These are phyloP conservation scores for Daldinia decipiens DNA, from an alignment of 495 filamentous ascomycete genomes.

Conservation along the genomic window DNA sequence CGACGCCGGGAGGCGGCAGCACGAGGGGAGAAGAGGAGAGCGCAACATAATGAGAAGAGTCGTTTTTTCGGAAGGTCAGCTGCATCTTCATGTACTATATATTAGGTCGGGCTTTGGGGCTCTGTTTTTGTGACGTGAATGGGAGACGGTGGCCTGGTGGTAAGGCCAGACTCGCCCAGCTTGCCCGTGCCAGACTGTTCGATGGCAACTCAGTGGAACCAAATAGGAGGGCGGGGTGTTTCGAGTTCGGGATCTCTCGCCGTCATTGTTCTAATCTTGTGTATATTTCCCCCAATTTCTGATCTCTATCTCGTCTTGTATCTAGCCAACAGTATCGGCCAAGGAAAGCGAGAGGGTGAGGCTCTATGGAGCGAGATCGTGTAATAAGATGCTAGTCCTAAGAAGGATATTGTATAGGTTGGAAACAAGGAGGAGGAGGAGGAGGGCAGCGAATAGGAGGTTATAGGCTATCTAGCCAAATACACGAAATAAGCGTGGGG, in stretches of 20 bases:
- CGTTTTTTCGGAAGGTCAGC: slow-evolving; percentile 25
- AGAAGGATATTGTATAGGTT: slow-evolving; percentile 35
- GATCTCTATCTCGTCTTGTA: slow-evolving; percentile 34
- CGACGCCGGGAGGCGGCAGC: slow-evolving; percentile 46
- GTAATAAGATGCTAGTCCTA: slow-evolving; percentile 39
- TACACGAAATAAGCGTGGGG: slow-evolving; percentile 17
- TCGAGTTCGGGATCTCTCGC: slow-evolving; percentile 32
- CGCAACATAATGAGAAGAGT: slow-evolving; percentile 40
- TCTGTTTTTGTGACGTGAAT: slow-evolving; percentile 29
- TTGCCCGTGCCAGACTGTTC: slow-evolving; percentile 26
- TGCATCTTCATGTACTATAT: slow-evolving; percentile 46
- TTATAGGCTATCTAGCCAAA: slow-evolving; percentile 32
- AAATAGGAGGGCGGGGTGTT: slow-evolving; percentile 35
- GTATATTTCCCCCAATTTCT: slow-evolving; percentile 40
- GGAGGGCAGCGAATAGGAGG: slow-evolving; percentile 4
- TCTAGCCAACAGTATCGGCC: slow-evolving; percentile 30
- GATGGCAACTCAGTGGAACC: slow-evolving; percentile 38
- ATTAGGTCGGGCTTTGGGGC: slow-evolving; percentile 29
- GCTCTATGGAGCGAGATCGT: slow-evolving; percentile 33
- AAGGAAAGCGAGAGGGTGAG: slow-evolving; percentile 22
- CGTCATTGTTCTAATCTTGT: slow-evolving; percentile 38
- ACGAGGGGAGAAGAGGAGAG: slow-evolving; percentile 34
- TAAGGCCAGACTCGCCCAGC: slow-evolving; percentile 19
- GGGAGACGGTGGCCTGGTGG: slow-evolving; percentile 15
- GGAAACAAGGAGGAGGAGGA: slow-evolving; percentile 16